Conservation (phyloP, 352 stramenopile species). For the Globisporangium heterothallicum region DNA sequence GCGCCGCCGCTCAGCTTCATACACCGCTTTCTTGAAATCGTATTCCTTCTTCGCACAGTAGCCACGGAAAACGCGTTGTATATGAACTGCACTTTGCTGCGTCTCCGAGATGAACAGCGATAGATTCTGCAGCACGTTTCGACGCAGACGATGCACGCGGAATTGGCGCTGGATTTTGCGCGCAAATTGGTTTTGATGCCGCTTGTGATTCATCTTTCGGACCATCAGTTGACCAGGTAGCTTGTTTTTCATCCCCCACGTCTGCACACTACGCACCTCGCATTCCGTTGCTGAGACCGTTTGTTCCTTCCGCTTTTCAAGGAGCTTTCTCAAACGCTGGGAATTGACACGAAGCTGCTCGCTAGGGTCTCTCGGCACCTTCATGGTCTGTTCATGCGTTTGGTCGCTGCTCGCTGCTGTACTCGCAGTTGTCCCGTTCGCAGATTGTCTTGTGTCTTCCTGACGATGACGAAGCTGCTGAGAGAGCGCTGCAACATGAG, state of each 20-base stretch:
- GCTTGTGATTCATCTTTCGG: slow-evolving; percentile 31
- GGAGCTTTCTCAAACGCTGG: slow-evolving; percentile 24
- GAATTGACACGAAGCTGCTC: slow-evolving; percentile 24
- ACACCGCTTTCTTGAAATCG: slow-evolving; percentile 10
- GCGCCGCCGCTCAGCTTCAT: slow-evolving; percentile 19
- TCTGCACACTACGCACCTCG: slow-evolving; percentile 18
- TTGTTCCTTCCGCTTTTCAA: slow-evolving; percentile 30
- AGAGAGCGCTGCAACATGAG: slow-evolving; percentile 17
- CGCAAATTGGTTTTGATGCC: slow-evolving; percentile 32
- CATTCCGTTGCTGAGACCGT: slow-evolving; percentile 25
- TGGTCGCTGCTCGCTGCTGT: not conserved
- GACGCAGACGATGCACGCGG: slow-evolving; percentile 30
- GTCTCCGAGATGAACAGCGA: slow-evolving; percentile 26
- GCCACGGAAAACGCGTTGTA: slow-evolving; percentile 51
- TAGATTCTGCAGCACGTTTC: slow-evolving; percentile 27
- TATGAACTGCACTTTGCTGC: slow-evolving; percentile 30
- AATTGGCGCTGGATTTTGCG: slow-evolving; percentile 57
- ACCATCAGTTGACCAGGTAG: slow-evolving; percentile 42
- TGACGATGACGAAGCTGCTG: slow-evolving; percentile 52
- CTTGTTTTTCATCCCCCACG: slow-evolving; percentile 33
- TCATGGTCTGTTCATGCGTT: not conserved
- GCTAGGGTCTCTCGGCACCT: not conserved
- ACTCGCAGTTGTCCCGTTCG: not conserved
- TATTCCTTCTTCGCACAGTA: slow-evolving; percentile 39
- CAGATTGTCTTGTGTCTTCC: slow-evolving; percentile 26